A percentile compares a stretch with the other conserved stretches of the same genome.
phyloP scores from a whole-genome alignment of 2,329 filamentous ascomycete species.

The Herpotrichia juniperi region DNA sequence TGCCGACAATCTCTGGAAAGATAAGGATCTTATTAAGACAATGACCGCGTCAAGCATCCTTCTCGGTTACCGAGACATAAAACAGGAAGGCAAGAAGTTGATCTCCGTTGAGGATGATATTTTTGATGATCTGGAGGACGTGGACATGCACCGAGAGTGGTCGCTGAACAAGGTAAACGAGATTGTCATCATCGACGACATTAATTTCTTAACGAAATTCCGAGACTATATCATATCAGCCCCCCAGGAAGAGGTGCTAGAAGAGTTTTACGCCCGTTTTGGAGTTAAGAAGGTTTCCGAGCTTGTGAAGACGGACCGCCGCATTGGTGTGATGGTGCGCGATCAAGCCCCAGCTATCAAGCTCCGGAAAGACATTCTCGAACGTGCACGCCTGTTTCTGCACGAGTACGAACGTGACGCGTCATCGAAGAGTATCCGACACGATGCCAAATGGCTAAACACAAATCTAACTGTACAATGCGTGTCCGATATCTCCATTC shows the following conservation, averaged over 20 bases:
- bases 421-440: conserved; percentile 68
- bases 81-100: conserved; percentile 60
- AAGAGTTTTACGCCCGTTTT: conserved; percentile 82
- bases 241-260: conserved; percentile 85
- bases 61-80: conserved; percentile 77
- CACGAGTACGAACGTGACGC: conserved; percentile 77
- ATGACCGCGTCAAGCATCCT: conserved; percentile 80
- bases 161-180: conserved; percentile 78
- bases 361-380: conserved; percentile 81
- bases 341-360: conserved; percentile 73
- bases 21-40: conserved; percentile 77
- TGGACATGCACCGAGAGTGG: conserved; percentile 68
- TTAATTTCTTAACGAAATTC: conserved; percentile 76
- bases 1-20: conserved; percentile 70
- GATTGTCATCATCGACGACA: conserved; percentile 66
- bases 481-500: conserved; percentile 78
- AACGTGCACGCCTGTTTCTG: conserved; percentile 87
- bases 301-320: conserved; percentile 78
- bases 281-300: conserved; percentile 78
- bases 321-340: conserved; percentile 68
- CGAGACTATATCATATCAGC: conserved; percentile 83
- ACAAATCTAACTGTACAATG: conserved; percentile 79
- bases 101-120: conserved; percentile 46
- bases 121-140: conserved; percentile 53
- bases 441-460: conserved; percentile 89